phyloP scores from a whole-genome alignment of 176 grass and related monocot genomes.

The Zea luxurians region DNA sequence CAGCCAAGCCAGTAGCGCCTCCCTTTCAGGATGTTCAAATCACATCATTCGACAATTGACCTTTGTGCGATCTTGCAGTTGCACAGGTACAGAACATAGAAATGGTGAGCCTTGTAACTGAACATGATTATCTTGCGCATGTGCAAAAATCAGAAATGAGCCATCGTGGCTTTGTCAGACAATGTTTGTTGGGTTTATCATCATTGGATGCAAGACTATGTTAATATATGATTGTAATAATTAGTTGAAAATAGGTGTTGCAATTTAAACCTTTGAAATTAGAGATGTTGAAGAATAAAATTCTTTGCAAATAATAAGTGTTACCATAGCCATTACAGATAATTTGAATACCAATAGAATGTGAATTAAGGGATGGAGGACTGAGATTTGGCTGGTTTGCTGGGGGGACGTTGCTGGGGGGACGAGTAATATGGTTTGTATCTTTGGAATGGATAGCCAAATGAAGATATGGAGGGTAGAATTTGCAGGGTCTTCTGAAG shows the following conservation, averaged over 20 bases:
- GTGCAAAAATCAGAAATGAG: too few relatives aligned
- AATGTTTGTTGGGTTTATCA: background rate
- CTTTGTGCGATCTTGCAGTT: background rate
- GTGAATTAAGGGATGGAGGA: background rate
- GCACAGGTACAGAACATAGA: background rate
- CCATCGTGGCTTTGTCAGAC: too few relatives aligned
- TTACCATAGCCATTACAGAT: background rate
- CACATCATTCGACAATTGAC: background rate
- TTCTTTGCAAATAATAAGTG: background rate
- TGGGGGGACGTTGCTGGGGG: background rate
- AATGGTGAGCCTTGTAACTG: background rate
- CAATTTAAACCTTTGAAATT: background rate
- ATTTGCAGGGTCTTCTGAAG: background rate
- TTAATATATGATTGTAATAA: background rate
- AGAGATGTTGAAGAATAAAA: background rate
- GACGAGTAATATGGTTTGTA: background rate
- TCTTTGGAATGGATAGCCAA: background rate
- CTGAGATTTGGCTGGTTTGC: background rate
- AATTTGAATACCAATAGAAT: background rate
- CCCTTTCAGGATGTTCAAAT: background rate
- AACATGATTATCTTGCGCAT: too few relatives aligned
- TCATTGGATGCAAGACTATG: background rate
- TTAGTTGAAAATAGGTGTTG: background rate
- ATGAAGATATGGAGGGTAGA: background rate
- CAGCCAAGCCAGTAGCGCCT: background rate